Base-by-base conservation (phyloP, 345 rosid genomes). In the Syzygium grande region DNA sequence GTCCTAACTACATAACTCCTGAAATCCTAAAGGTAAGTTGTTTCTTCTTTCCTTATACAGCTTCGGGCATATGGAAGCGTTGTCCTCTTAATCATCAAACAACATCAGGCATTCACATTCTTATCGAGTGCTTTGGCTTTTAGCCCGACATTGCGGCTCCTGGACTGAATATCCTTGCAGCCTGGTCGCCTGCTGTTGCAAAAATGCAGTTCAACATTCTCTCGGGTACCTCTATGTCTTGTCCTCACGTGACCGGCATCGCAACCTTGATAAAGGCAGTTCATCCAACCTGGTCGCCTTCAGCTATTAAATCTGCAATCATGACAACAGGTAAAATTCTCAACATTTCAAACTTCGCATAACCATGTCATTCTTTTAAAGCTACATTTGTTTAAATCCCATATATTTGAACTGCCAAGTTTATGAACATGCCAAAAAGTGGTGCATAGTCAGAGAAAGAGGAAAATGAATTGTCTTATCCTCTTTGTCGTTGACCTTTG, bases 181-280 rank as follows among this genome's bases (percentile, higher is more conserved):
- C 95, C 41, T 93, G 95, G 94, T 93, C 94, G 23, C 95, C 95
- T 51, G 93, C 92, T 30, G 89, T 43, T 86, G 88, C 88, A 51
- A 91, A 89, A 85, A 87, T 93, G 91, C 89, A 91, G 12, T 92
- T 84, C 86, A 92, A 93, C 88, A 89, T 92, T 86, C 93, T 93
- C 65, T 92, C 96, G 10, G 98, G 97, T 22, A 94, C 98, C 84
- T 96, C 97, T 54, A 94, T 94, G 96, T 92, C 97, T 86, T 92
- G 94, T 83, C 97, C 96, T 46, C 98, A 96, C 85, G 91, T 94
- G 41, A 91, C 95, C 2, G 97, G 98, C 86, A 92, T 94, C 25
- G 97, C 94, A 51, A 90, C 95, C 85, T 90, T 93, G 92, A 88
- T 93, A 85, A 93, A 90, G 89, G 90, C 95, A 11, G 93, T 93